Base-by-base conservation (phyloP, 2,329 filamentous ascomycete species). In the Apiospora saccharicola region DNA sequence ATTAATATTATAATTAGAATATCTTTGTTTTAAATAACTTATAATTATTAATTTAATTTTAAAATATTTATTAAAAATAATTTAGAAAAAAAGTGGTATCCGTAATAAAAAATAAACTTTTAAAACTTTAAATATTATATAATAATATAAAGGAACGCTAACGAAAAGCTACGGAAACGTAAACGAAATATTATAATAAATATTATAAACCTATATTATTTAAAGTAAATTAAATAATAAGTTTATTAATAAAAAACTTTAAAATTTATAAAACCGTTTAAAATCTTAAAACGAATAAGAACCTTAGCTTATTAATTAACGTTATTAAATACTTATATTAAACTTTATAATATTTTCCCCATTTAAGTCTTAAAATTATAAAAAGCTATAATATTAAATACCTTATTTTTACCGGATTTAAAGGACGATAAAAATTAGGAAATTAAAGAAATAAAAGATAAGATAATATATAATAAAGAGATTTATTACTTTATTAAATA, bases 41-140 rank as follows among this genome's bases (percentile, higher is more conserved):
- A 57, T 24, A n/a, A 57, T 19, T 24, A 57, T 30, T 57, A 24
- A 57, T 57, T 57, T 24, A n/a, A 30, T 10, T 24, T 57, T 57
- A 24, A 57, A 10, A 57, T 57, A 57, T 57, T 57, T 24, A 10
- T 57, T 57, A 57, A 57, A n/a, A 57, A 24, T 12, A n/a, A 57
- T 12, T 57, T n/a, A 14, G 4, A 16, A 16, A n/a, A 19, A n/a
- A 24, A 57, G 10, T n/a, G 22, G 26, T 57, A 57, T 24, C 3
- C 1, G 24, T 57, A 57, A 37, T 37, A 37, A 37, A 37, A 37
- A 37, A 37, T 37, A 37, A 37, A 37, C 4, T 37, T 37, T 37
- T 6, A 6, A 37, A 37, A 37, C 4, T 37, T 37, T 37, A 37
- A 37, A 37, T 7, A 37, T 37, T 37, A 37, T 37, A 37, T 7